These are phyloP conservation scores for Fusarium coffeatum DNA, from an alignment of 2,329 filamentous ascomycete genomes.

Conservation along the genomic window DNA sequence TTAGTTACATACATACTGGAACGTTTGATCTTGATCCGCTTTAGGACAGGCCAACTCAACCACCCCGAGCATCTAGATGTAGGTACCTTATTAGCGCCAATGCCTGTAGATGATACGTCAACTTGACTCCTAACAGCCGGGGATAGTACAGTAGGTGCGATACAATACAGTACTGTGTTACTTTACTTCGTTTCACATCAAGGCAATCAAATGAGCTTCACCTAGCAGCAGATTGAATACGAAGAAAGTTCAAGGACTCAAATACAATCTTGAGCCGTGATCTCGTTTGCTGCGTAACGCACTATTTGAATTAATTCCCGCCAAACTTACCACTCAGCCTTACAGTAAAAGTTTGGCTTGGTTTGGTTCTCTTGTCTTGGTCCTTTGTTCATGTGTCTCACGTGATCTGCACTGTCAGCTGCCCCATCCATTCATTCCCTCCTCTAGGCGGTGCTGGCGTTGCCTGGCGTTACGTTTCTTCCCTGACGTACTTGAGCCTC, in stretches of 20 bases:
- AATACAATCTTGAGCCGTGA: not conserved
- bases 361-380: not conserved
- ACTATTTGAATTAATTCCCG: not conserved
- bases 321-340: not conserved
- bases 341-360: not conserved
- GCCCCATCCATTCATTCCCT: slow-evolving; percentile 39
- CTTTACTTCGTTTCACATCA: slow-evolving; percentile 7
- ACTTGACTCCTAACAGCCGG: not conserved
- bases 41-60: not conserved
- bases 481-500: slow-evolving; percentile 52
- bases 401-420: slow-evolving; percentile 46
- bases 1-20: not conserved
- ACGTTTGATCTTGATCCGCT: not conserved
- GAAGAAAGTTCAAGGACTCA: not conserved
- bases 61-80: not conserved
- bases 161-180: slow-evolving; percentile 3
- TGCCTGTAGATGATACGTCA: not conserved
- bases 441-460: slow-evolving; percentile 42
- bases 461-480: slow-evolving; percentile 50
- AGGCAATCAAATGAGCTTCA: slow-evolving; percentile 1
- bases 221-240: not conserved
- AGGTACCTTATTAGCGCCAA: not conserved
- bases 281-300: not conserved
- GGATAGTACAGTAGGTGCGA: not conserved
- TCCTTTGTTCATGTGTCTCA: slow-evolving; percentile 34